Evolutionary conservation across 2,329 filamentous ascomycete genomes (phyloP).

Genomic region (Alternaria panax): DNA sequence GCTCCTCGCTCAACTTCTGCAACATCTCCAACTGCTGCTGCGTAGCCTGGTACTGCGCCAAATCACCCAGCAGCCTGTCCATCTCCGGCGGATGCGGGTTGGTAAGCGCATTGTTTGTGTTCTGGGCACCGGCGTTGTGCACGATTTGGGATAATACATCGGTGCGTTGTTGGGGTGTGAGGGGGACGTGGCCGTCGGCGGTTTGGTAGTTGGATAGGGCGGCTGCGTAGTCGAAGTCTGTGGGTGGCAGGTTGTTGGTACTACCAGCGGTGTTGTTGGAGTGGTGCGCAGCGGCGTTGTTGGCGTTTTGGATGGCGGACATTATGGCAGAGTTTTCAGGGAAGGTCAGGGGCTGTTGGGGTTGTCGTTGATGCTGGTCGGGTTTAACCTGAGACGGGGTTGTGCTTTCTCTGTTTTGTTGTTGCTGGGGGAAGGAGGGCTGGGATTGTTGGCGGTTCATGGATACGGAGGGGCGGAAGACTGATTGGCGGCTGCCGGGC

Average conservation of each 20-base stretch:
- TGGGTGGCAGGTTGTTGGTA: conserved; percentile 31
- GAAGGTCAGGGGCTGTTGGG: conserved; percentile 22
- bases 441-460: conserved; percentile 26
- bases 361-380: conserved; percentile 47
- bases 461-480: conserved; percentile 33
- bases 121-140: conserved; percentile 52
- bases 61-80: conserved; percentile 64
- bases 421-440: conserved; percentile 14
- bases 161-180: conserved; percentile 58
- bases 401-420: conserved; percentile 19
- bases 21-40: conserved; percentile 80
- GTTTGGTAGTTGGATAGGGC: conserved; percentile 58
- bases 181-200: conserved; percentile 54
- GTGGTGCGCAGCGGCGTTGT: conserved; percentile 42
- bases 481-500: conserved; percentile 27
- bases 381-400: conserved; percentile 46
- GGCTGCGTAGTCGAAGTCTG: conserved; percentile 56
- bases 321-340: conserved; percentile 59
- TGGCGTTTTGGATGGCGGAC: conserved; percentile 58
- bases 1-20: conserved; percentile 78
- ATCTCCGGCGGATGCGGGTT: conserved; percentile 63
- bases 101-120: conserved; percentile 64
- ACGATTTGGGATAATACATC: conserved; percentile 59
- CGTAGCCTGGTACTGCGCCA: conserved; percentile 72
- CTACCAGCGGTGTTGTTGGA: conserved; percentile 27